Base-by-base conservation (phyloP, 345 rosid genomes). In the Ailanthus altissimus region DNA sequence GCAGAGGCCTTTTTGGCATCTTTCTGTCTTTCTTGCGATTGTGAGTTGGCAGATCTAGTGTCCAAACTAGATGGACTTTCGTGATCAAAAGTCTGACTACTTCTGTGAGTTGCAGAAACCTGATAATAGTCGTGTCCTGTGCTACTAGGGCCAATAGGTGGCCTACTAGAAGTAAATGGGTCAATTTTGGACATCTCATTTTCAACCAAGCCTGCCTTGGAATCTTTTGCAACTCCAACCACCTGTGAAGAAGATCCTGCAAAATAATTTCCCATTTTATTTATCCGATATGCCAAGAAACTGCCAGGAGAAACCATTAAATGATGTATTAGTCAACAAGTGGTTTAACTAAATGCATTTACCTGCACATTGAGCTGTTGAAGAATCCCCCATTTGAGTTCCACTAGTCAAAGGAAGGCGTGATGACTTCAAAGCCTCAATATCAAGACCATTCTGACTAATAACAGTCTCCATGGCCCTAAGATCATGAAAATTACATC, bases 381-480 rank as follows among this genome's bases (percentile, higher is more conserved):
- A 76, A 75, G 94, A 86, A 83, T 93, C 97, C 75, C 90, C 95
- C n/a, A 79, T 83, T 83, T 88, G 97, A 84, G 86, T 67, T 64
- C 93, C 95, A 81, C 91, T 84, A 25, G 94, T 74, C 49, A 84
- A 70, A 64, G 97, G 92, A 86, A 87, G 87, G 61, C 93, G 90
- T 5, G 97, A 85, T 67, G 97, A 82, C 86, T 82, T 92, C 85
- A 96, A 83, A 77, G 94, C 91, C 79, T 96, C 99, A 76, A 92
- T 85, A 88, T 97, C 98, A 82, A 97, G 91, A 77, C 97, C 94
- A 70, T 97, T 86, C 74, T 87, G 97, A 84, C 78, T 97, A 72
- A 94, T 89, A 50, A 97, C 98, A 79, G 99, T 97, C 87, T 94
- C 99, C 99, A 97, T 97, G 66, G 99, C 99, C 94, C 99, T 90